phyloP scores from a whole-genome alignment of 2,329 filamentous ascomycete genomes.

The Tolypocladium capitatum region DNA sequence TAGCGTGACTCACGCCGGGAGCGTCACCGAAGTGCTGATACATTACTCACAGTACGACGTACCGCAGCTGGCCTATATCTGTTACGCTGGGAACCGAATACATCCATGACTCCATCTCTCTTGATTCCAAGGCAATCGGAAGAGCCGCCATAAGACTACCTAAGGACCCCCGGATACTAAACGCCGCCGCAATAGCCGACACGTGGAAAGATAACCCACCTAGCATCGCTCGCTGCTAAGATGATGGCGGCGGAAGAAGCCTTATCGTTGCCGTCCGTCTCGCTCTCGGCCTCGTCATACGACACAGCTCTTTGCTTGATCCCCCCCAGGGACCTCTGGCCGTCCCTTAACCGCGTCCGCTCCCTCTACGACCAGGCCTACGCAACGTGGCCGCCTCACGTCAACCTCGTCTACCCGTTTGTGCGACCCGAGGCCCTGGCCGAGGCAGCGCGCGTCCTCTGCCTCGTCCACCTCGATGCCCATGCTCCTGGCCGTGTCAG shows the following conservation, averaged over 20 bases:
- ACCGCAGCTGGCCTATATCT: too few species aligned
- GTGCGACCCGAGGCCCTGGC: constrained; percentile 33
- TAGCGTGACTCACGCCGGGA: neutral
- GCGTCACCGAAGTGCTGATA: neutral
- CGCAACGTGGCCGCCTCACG: constrained; percentile 50
- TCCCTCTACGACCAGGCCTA: constrained; percentile 49
- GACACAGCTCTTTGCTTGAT: constrained; percentile 50
- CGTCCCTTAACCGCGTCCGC: constrained; percentile 39
- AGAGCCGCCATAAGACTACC: too few species aligned
- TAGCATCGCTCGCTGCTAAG: neutral
- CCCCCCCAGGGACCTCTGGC: constrained; percentile 34
- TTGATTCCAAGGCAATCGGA: too few species aligned
- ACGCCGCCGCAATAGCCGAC: neutral
- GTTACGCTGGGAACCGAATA: too few species aligned
- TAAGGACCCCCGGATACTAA: too few species aligned
- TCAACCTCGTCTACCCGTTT: constrained; percentile 57
- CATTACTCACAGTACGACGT: too few species aligned
- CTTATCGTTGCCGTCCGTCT: neutral
- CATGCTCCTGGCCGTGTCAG: constrained; percentile 10
- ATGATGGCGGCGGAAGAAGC: neutral
- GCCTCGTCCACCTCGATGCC: constrained; percentile 5
- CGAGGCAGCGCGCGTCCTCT: constrained; percentile 21
- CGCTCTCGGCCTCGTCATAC: constrained; percentile 12
- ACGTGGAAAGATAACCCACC: neutral
- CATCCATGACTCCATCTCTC: too few species aligned